Percentiles rank a stretch among this genome's conserved stretches.
phyloP scores from a whole-genome alignment of 106 monocot genomes.

The Dendrobium chrysotoxum region DNA sequence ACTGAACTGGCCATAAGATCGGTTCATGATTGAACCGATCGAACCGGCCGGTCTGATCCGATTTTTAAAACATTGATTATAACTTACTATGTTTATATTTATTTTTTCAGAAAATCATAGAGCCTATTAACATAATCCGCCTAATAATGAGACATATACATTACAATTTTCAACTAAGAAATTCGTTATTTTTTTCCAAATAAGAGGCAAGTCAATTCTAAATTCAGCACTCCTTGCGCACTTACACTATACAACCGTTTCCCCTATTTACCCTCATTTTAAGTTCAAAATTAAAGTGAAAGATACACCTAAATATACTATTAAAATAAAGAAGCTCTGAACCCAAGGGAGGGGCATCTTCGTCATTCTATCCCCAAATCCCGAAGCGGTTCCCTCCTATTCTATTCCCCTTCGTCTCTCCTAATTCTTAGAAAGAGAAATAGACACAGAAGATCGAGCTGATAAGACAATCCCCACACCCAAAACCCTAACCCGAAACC shows the following conservation, averaged over 20 bases:
- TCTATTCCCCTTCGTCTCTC: neutral
- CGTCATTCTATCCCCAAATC: constrained; percentile 1
- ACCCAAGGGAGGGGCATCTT: neutral
- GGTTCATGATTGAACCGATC: too few species aligned
- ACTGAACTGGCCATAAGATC: too few species aligned
- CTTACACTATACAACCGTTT: neutral
- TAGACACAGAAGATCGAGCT: neutral
- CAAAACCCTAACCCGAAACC: neutral
- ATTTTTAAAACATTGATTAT: too few species aligned
- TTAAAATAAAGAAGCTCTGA: neutral
- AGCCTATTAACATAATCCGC: too few species aligned
- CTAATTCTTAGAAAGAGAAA: neutral
- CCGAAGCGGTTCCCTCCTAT: neutral
- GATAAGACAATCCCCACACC: neutral
- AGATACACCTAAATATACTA: neutral
- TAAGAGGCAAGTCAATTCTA: too few species aligned
- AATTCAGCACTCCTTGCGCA: too few species aligned
- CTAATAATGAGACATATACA: too few species aligned
- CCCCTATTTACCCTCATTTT: neutral
- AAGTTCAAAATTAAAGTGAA: neutral
- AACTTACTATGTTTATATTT: too few species aligned
- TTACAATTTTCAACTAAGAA: too few species aligned
- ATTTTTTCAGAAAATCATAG: too few species aligned
- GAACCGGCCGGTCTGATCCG: too few species aligned
- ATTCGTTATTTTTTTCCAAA: too few species aligned